Evolutionary conservation across 305 asterid species (phyloP).

Genomic region (Ruellia speciosa): DNA sequence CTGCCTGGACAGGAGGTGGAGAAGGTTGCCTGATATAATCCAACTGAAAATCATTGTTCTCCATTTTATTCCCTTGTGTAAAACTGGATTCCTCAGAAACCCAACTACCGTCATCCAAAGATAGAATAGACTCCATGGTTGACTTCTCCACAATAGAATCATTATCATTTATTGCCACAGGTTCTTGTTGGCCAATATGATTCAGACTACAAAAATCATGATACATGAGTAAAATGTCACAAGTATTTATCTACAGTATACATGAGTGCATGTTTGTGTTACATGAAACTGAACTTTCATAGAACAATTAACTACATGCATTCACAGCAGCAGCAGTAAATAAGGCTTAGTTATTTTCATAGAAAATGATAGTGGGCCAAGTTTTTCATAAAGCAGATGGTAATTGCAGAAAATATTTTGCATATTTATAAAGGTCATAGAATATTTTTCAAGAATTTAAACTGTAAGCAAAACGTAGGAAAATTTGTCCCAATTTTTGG

Average conservation of each 20-base stretch:
- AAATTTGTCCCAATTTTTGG: neutral
- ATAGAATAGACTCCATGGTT: slow-evolving; percentile 71
- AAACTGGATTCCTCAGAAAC: slow-evolving; percentile 45
- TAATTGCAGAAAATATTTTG: too few species aligned
- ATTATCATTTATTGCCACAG: slow-evolving; percentile 28
- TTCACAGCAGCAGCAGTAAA: neutral
- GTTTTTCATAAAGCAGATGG: too few species aligned
- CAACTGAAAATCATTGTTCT: slow-evolving; percentile 43
- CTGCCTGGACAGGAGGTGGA: slow-evolving; percentile 93
- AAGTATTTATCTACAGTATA: slow-evolving; percentile 22
- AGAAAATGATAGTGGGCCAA: too few species aligned
- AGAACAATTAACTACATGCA: neutral
- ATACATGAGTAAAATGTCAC: slow-evolving; percentile 31
- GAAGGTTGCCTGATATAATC: slow-evolving; percentile 73
- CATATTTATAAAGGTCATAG: too few species aligned
- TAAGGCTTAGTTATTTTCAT: neutral
- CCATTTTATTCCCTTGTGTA: slow-evolving; percentile 35
- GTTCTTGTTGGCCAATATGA: slow-evolving; percentile 49
- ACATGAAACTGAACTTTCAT: slow-evolving; percentile 9
- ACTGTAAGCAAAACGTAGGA: neutral
- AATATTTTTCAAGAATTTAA: neutral
- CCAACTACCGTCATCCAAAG: slow-evolving; percentile 93
- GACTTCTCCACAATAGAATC: slow-evolving; percentile 42
- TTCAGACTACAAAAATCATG: slow-evolving; percentile 54
- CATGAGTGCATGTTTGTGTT: neutral